These are phyloP conservation scores for Amoeboaphelidium protococcarum DNA, from an alignment of 371 early-diverging fungal genomes.

Conservation along the genomic window DNA sequence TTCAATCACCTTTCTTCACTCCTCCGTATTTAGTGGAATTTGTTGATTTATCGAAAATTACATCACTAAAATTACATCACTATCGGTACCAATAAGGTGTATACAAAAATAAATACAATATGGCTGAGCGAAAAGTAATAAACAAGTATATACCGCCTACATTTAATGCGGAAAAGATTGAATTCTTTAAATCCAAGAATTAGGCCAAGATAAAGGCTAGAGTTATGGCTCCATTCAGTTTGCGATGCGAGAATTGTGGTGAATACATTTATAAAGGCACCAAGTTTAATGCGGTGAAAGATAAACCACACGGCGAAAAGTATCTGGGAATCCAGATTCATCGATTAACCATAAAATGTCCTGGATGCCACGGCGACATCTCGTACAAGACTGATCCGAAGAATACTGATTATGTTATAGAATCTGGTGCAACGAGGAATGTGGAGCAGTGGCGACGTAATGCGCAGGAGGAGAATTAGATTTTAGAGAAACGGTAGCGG, in stretches of 20 bases:
- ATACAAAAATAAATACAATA: conserved; percentile 8
- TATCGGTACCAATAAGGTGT: no score
- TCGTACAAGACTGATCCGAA: conserved; percentile 95
- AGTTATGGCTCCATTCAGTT: conserved; percentile 88
- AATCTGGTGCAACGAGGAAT: conserved; percentile 71
- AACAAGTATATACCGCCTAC: conserved; percentile 87
- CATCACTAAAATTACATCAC: no score
- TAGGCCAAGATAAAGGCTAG: conserved; percentile 56
- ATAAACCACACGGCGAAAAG: conserved; percentile 38
- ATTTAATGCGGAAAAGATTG: conserved; percentile 58
- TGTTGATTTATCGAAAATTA: no score
- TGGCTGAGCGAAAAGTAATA: conserved; percentile 60
- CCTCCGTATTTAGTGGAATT: no score
- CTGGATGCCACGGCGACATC: conserved; percentile 75
- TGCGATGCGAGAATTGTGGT: conserved; percentile 75
- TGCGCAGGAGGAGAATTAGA: conserved; percentile 19
- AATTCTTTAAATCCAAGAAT: conserved; percentile 49
- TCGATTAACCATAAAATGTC: conserved; percentile 89
- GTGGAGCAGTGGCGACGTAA: conserved; percentile 89
- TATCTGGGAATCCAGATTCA: conserved; percentile 68
- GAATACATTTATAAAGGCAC: conserved; percentile 88
- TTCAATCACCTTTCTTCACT: no score
- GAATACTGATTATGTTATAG: conserved; percentile 81
- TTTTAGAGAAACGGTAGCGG: conserved; percentile 20
- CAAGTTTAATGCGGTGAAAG: conserved; percentile 73